Conservation (phyloP, 495 filamentous ascomycete genomes). For the Ramalina intermedia region DNA sequence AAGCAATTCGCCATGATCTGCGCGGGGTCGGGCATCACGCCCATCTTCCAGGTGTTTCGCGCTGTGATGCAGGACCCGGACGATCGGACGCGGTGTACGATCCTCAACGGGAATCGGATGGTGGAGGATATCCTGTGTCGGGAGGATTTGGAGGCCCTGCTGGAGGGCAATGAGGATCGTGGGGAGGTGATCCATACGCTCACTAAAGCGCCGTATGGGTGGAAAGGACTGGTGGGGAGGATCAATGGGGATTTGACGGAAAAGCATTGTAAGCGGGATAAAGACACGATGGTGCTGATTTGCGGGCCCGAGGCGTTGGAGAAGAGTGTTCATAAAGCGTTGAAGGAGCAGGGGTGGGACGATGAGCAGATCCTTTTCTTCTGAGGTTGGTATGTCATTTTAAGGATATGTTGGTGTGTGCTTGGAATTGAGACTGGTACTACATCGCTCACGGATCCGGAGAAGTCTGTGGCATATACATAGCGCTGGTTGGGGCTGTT, state of each 20-base stretch:
- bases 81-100: constrained; percentile 48
- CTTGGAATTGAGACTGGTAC: background rate
- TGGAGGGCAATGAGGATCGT: constrained; percentile 31
- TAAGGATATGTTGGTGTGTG: too few relatives aligned
- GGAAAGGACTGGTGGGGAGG: constrained; percentile 59
- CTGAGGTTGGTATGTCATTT: constrained; percentile 21
- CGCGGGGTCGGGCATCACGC: constrained; percentile 79
- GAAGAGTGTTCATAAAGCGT: constrained; percentile 44
- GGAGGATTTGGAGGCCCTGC: constrained; percentile 56
- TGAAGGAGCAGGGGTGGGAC: constrained; percentile 59
- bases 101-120: constrained; percentile 67
- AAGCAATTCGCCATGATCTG: constrained; percentile 78
- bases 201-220: constrained; percentile 43
- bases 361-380: constrained; percentile 81
- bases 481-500: background rate
- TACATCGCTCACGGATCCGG: background rate
- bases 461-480: too few relatives aligned
- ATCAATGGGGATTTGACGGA: constrained; percentile 49
- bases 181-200: constrained; percentile 63
- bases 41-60: constrained; percentile 76
- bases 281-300: constrained; percentile 55
- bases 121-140: constrained; percentile 76
- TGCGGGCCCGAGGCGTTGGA: constrained; percentile 78
- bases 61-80: constrained; percentile 50
- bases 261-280: constrained; percentile 37